phyloP scores from a whole-genome alignment of 2,329 filamentous ascomycete species.

The Epichloe sp. region DNA sequence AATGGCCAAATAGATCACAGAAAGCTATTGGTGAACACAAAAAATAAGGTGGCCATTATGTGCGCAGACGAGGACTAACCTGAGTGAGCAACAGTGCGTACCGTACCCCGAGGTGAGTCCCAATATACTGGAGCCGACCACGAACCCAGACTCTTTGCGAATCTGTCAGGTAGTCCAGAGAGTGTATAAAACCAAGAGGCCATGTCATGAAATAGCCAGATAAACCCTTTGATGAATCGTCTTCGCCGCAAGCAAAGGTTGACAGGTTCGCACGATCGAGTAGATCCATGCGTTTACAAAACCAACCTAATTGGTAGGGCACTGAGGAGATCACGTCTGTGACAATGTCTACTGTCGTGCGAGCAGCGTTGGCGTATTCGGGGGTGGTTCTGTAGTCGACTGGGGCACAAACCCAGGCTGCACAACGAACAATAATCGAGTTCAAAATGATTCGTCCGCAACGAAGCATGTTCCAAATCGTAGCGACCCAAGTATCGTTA shows the following conservation, averaged over 20 bases:
- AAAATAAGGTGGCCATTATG: neutral
- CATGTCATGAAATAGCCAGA: constrained; percentile 47
- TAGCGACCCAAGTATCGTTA: constrained; percentile 44
- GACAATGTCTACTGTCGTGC: constrained; percentile 38
- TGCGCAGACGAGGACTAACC: constrained; percentile 24
- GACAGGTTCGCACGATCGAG: constrained; percentile 27
- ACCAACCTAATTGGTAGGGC: constrained; percentile 50
- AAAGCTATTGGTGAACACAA: neutral
- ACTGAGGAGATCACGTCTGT: constrained; percentile 47
- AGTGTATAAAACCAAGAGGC: constrained; percentile 40
- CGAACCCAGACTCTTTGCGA: constrained; percentile 42
- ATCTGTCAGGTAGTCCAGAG: constrained; percentile 47
- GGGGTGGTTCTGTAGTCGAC: constrained; percentile 50
- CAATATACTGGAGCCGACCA: constrained; percentile 41
- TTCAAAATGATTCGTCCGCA: constrained; percentile 41
- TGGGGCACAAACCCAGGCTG: constrained; percentile 46
- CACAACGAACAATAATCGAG: constrained; percentile 42
- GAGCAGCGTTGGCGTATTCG: constrained; percentile 43
- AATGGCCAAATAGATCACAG: neutral
- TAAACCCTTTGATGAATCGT: constrained; percentile 37
- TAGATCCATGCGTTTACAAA: constrained; percentile 30
- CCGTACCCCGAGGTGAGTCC: constrained; percentile 41
- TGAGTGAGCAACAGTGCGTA: constrained; percentile 42
- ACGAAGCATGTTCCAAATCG: constrained; percentile 42
- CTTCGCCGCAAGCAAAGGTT: constrained; percentile 36